phyloP scores from a whole-genome alignment of 805 yeast genomes.

The Yarrowia osloensis region DNA sequence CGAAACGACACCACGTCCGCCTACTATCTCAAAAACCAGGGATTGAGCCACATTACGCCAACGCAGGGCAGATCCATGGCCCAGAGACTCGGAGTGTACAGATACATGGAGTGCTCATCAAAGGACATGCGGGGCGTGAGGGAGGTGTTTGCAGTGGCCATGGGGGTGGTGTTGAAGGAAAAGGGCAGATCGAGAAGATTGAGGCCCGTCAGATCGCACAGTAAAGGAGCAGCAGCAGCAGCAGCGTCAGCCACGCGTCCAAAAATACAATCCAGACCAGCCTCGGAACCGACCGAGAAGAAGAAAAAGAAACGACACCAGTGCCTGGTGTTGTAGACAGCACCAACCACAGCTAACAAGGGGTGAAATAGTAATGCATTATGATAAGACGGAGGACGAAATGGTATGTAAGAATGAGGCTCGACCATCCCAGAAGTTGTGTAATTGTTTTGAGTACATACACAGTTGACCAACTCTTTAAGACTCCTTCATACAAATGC shows the following conservation, averaged over 20 bases:
- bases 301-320: conserved; percentile 27
- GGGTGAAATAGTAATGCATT: conserved; percentile 3
- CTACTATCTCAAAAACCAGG: conserved; percentile 37
- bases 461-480: too few species aligned
- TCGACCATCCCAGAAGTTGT: too few species aligned
- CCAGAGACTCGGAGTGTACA: conserved; percentile 62
- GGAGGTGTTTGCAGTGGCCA: conserved; percentile 66
- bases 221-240: conserved; percentile 25
- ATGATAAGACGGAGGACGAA: neutral
- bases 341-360: neutral
- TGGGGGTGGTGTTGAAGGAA: conserved; percentile 42
- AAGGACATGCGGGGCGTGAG: conserved; percentile 63
- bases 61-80: conserved; percentile 58
- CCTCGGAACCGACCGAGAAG: neutral
- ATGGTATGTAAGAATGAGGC: too few species aligned
- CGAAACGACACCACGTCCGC: conserved; percentile 37
- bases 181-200: conserved; percentile 7
- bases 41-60: conserved; percentile 37
- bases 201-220: neutral
- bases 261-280: neutral
- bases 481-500: too few species aligned
- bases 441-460: too few species aligned
- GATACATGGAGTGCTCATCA: conserved; percentile 80
- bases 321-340: conserved; percentile 10
- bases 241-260: conserved; percentile 24